These are phyloP conservation scores for Chytriomyces hyalinus DNA, from an alignment of 192 early-diverging fungal genomes.

Conservation along the genomic window DNA sequence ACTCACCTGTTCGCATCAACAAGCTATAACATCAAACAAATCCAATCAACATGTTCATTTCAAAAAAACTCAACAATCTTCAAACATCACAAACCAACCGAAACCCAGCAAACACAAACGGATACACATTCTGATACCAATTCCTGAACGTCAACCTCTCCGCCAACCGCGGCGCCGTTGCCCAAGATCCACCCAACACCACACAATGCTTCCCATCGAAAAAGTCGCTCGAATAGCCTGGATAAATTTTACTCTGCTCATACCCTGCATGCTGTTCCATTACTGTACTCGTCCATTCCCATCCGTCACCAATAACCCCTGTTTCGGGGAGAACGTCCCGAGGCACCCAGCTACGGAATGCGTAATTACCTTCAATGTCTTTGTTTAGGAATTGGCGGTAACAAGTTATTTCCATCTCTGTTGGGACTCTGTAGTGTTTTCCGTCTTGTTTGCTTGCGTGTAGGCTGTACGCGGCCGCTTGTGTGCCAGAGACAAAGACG, in stretches of 20 bases:
- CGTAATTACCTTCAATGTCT: conserved; percentile 63
- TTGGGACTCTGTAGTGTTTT: conserved; percentile 61
- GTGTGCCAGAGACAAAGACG: conserved; percentile 67
- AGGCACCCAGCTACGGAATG: conserved; percentile 74
- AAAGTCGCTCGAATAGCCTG: conserved; percentile 90
- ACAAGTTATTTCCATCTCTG: conserved; percentile 71
- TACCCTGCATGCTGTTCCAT: conserved; percentile 70
- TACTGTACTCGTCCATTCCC: conserved; percentile 83
- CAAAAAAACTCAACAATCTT: too few relatives aligned
- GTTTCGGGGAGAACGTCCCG: conserved; percentile 36
- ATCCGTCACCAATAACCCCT: conserved; percentile 60
- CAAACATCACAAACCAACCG: conserved; percentile 40
- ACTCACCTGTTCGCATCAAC: too few relatives aligned
- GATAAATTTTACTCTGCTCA: conserved; percentile 70
- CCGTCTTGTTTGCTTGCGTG: conserved; percentile 47
- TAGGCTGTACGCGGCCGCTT: conserved; percentile 74
- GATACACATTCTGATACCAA: conserved; percentile 90
- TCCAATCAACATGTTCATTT: too few relatives aligned
- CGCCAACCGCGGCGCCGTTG: conserved; percentile 79
- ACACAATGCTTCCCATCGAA: conserved; percentile 87
- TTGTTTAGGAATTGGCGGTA: conserved; percentile 27
- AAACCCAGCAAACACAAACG: conserved; percentile 82
- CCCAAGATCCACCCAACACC: conserved; percentile 85
- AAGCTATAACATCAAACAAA: too few relatives aligned
- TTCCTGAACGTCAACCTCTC: conserved; percentile 77